These are phyloP conservation scores for Limnanthes douglasii DNA, from an alignment of 345 rosid genomes.

Conservation along the genomic window DNA sequence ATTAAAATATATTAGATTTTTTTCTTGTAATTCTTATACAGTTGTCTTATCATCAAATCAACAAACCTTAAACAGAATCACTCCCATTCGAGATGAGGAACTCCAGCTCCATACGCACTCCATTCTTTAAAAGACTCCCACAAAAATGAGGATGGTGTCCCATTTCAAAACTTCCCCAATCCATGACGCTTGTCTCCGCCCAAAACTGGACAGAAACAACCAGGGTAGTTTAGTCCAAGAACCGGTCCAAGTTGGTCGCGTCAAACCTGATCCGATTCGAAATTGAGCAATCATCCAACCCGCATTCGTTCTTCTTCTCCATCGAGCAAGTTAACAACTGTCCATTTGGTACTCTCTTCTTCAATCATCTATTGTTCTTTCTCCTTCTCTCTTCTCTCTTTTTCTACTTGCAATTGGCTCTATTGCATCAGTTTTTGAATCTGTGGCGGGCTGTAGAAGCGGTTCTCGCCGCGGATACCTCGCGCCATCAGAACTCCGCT, in stretches of 20 bases:
- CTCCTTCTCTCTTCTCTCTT: constrained; percentile 9
- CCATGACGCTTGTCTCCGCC: constrained; percentile 24
- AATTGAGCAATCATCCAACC: constrained; percentile 21
- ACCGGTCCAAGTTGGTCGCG: constrained; percentile 65
- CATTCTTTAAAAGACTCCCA: constrained; percentile 82
- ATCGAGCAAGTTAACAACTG: background rate
- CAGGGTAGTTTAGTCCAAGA: constrained; percentile 69
- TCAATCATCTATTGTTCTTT: constrained; percentile 12
- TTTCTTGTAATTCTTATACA: too few relatives aligned
- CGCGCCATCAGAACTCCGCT: too few relatives aligned
- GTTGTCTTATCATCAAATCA: too few relatives aligned
- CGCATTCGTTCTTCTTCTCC: too few relatives aligned
- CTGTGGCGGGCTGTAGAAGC: constrained; percentile 39
- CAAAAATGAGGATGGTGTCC: constrained; percentile 44
- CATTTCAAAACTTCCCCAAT: constrained; percentile 29
- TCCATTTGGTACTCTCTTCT: constrained; percentile 4
- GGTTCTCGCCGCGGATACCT: constrained; percentile 28
- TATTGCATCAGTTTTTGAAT: constrained; percentile 21
- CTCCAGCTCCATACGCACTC: constrained; percentile 83
- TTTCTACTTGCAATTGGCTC: too few relatives aligned
- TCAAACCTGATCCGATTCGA: constrained; percentile 13
- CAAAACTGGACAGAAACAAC: constrained; percentile 22
- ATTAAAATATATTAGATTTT: too few relatives aligned
- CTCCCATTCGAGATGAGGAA: constrained; percentile 52
- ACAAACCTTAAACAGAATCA: constrained; percentile 48